These are phyloP conservation scores for Phaeotremella fagi DNA, from an alignment of 768 basidiomycete species.

Conservation along the genomic window DNA sequence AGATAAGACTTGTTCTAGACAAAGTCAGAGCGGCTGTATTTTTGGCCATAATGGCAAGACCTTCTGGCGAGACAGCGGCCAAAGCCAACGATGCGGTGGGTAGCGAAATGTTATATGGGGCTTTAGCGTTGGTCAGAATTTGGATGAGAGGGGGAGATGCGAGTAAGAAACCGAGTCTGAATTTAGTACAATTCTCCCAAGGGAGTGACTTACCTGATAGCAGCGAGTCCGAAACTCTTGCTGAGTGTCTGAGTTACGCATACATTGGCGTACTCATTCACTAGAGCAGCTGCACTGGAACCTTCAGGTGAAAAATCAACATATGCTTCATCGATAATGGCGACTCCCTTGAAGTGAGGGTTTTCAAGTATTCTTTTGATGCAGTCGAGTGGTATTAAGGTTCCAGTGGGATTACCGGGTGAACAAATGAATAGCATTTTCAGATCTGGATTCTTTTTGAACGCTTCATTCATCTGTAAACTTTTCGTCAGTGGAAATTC, in stretches of 20 bases:
- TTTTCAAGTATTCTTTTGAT: conserved; percentile 70
- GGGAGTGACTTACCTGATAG: conserved; percentile 76
- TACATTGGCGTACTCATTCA: conserved; percentile 78
- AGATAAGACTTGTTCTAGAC: conserved; percentile 59
- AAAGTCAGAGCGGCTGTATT: conserved; percentile 60
- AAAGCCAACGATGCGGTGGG: conserved; percentile 80
- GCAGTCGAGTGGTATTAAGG: conserved; percentile 66
- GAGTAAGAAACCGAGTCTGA: conserved; percentile 79
- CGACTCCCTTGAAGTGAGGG: conserved; percentile 78
- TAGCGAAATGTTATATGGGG: conserved; percentile 92
- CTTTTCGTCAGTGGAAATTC: neutral
- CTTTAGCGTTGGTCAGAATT: conserved; percentile 88
- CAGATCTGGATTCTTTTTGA: conserved; percentile 68
- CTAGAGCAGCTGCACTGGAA: conserved; percentile 63
- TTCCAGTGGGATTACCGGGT: conserved; percentile 95
- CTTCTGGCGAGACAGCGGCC: conserved; percentile 65
- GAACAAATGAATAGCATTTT: conserved; percentile 94
- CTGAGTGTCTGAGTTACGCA: conserved; percentile 95
- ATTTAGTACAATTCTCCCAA: neutral
- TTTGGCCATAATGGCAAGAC: conserved; percentile 60
- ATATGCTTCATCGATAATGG: conserved; percentile 95
- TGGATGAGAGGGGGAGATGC: conserved; percentile 87
- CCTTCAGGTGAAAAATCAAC: conserved; percentile 76
- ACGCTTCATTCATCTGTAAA: conserved; percentile 46
- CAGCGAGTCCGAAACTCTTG: conserved; percentile 93